These are phyloP conservation scores for Penicillium polonicum DNA, from an alignment of 2,329 filamentous ascomycete genomes.

Conservation along the genomic window DNA sequence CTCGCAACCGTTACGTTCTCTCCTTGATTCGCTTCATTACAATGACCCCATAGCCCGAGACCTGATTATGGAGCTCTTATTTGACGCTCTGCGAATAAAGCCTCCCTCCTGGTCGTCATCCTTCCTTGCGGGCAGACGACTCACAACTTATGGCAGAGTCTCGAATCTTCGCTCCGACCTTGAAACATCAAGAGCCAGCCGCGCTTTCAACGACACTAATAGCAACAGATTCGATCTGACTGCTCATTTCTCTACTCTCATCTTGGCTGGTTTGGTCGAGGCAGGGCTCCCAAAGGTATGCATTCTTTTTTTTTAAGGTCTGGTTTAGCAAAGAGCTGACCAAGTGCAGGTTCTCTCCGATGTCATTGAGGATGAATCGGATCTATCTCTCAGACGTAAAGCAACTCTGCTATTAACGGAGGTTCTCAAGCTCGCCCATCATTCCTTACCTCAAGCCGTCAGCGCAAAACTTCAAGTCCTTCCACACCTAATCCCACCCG, in stretches of 20 bases:
- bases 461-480: conserved; percentile 83
- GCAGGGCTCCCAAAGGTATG: conserved; percentile 65
- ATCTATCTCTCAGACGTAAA: conserved; percentile 70
- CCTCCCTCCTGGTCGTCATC: conserved; percentile 92
- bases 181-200: conserved; percentile 52
- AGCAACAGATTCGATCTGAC: conserved; percentile 70
- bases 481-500: conserved; percentile 77
- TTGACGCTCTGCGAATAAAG: conserved; percentile 82
- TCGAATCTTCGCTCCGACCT: conserved; percentile 71
- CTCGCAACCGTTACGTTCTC: conserved; percentile 77
- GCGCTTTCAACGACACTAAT: conserved; percentile 63
- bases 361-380: conserved; percentile 51
- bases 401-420: conserved; percentile 88
- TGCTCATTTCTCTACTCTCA: conserved; percentile 87
- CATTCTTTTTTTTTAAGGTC: not conserved
- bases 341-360: conserved; percentile 45
- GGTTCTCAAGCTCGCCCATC: conserved; percentile 83
- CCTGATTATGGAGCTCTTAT: conserved; percentile 83
- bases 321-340: conserved; percentile 18
- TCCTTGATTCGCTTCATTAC: conserved; percentile 66
- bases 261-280: conserved; percentile 81
- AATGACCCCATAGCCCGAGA: conserved; percentile 61
- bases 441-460: conserved; percentile 76
- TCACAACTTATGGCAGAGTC: conserved; percentile 96
- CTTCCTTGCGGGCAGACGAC: conserved; percentile 83